Evolutionary conservation across 352 stramenopile genomes (phyloP), one percentile per base, ranked within the genome.

Genomic region (Phytophthora fragariae): DNA sequence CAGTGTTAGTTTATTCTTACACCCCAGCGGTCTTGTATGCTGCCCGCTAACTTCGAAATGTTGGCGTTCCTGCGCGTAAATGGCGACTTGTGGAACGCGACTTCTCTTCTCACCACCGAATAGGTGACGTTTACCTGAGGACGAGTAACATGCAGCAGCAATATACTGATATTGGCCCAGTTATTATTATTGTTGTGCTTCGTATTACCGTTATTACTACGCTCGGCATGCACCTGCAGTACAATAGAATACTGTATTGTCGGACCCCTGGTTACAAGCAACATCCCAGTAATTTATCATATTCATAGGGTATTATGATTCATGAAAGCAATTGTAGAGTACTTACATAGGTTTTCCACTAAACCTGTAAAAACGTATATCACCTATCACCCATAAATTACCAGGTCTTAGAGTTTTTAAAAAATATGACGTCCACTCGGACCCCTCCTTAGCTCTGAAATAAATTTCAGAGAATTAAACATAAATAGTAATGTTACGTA

Each of bases 21-120:
- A 2, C 39, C 54, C 17, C 24, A 58, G 2, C 50, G 35, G 15
- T 58, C 53, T 5, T 52, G 53, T 17, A 27, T 62, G 31, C 54
- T 69, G 1, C 52, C 61, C 27, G 50, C 50, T 1, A 61, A 54
- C 35, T 62, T 68, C 8, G 52, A 56, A 49, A 62, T 58, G 31
- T 33, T 66, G 47, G 57, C 47, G n/a, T 60, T 71, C 49, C 9
- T 70, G 5, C 63, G 54, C 5, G 46, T 31, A 17, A 70, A 58
- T 19, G 41, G 54, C 5, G 54, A 62, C 14, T 24, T 61, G 53
- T 69, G 62, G 53, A 69, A 69, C 12, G 53, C 52, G 7, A 39
- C 61, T 33, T 44, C 61, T 12, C 49, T 68, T 37, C 3, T 57
- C 6, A 7, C 24, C 50, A n/a, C 50, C 50, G 50, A 57, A 19